Percentiles rank a stretch among this genome's conserved stretches.
These are phyloP conservation scores for Wickerhamomyces rabaulensis DNA, from an alignment of 805 yeast species.

Conservation along the genomic window DNA sequence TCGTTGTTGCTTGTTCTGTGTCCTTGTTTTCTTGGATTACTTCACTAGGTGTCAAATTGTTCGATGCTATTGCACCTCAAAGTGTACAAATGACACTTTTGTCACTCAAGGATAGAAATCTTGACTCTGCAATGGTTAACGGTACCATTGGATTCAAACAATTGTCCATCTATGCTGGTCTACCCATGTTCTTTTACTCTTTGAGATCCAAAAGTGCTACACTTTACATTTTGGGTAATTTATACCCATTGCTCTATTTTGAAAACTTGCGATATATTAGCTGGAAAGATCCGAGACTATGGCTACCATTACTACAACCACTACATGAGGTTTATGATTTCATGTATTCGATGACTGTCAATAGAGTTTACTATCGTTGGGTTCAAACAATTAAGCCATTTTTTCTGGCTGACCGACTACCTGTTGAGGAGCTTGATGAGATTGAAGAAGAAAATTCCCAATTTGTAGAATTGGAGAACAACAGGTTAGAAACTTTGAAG, in stretches of 20 bases:
- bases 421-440: conserved; percentile 26
- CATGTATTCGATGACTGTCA: conserved; percentile 21
- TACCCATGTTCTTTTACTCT: conserved; percentile 26
- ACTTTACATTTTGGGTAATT: conserved; percentile 5
- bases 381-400: conserved; percentile 28
- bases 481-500: background rate
- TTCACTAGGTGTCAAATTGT: conserved; percentile 26
- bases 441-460: conserved; percentile 28
- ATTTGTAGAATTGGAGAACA: conserved; percentile 3
- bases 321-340: conserved; percentile 13
- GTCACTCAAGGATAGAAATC: conserved; percentile 16
- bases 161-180: conserved; percentile 18
- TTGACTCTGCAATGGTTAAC: conserved; percentile 12
- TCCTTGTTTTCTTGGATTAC: conserved; percentile 17
- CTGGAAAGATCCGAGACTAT: conserved; percentile 10
- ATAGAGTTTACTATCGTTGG: conserved; percentile 32
- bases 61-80: conserved; percentile 26
- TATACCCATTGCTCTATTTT: conserved; percentile 21
- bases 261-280: background rate
- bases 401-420: conserved; percentile 28
- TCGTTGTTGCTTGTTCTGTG: conserved; percentile 19
- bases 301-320: conserved; percentile 8
- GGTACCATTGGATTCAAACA: conserved; percentile 8
- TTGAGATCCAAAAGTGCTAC: conserved; percentile 15
- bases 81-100: conserved; percentile 28